These are phyloP conservation scores for Fusarium haematococcum DNA, from an alignment of 2,329 filamentous ascomycete species.

Conservation along the genomic window DNA sequence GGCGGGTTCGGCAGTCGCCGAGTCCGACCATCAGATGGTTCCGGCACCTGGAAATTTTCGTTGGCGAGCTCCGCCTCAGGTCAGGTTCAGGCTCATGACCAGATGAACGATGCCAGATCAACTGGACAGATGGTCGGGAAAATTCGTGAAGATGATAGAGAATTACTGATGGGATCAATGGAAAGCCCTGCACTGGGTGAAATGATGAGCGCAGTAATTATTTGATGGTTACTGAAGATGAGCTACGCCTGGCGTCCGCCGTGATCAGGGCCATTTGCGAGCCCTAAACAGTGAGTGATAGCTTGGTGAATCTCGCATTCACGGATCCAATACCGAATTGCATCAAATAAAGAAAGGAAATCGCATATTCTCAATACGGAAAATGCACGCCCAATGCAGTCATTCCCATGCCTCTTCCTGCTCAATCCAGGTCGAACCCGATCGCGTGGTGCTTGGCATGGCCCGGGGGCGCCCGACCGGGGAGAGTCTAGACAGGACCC, in stretches of 20 bases:
- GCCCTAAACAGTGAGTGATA: no score
- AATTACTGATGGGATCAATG: not conserved
- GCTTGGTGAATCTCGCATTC: not conserved
- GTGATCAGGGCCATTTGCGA: no score
- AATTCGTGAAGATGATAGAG: not conserved
- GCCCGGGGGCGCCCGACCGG: constrained; percentile 31
- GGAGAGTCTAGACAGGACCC: constrained; percentile 4
- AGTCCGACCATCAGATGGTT: constrained; percentile 26
- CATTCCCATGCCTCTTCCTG: constrained; percentile 1
- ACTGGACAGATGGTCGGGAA: not conserved
- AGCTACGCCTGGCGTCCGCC: not conserved
- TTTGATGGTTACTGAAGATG: not conserved
- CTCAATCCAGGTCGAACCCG: constrained; percentile 7
- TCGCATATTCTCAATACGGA: not conserved
- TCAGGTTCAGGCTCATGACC: not conserved
- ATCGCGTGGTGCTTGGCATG: constrained; percentile 16
- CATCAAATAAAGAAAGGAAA: not conserved
- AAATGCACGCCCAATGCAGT: not conserved
- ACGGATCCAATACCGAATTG: not conserved
- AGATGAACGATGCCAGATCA: not conserved
- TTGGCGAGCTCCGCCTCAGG: constrained; percentile 13
- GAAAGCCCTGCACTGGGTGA: not conserved
- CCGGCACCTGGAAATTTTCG: constrained; percentile 1
- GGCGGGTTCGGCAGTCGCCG: constrained; percentile 21
- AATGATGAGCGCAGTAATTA: not conserved